Base-by-base conservation (phyloP, 768 basidiomycete species). In the Tylopilus subfusipes region DNA sequence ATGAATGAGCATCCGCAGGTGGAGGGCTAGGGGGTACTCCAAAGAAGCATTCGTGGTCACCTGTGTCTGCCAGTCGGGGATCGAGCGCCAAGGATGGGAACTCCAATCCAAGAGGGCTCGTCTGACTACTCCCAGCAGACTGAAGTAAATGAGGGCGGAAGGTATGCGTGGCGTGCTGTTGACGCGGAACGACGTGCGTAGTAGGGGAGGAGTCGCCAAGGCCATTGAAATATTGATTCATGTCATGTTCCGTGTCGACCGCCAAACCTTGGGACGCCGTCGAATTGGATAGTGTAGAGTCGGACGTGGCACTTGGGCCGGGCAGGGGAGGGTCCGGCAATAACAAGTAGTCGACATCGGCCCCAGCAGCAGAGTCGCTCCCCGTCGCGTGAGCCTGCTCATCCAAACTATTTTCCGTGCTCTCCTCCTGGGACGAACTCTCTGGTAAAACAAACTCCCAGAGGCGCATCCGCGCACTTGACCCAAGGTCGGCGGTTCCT, bases 1-100 rank as follows among this genome's bases (percentile, higher is more conserved):
- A 34, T 10, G 56, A 8, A 8, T 24, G 40, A 5, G 52, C 38
- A 11, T 51, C 47, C 14, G 21, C 40, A 14, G 45, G 29, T 6
- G 40, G 40, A 13, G 70, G 68, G 21, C 65, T 71, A 11, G 65
- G 63, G 7, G 68, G 68, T 11, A 69, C 24, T 18, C 65, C 69
- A 27, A 69, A 49, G 44, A 70, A 70, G n/a, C 58, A 57, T 29
- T 62, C 62, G 4, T 42, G 42, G 24, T 45, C 52, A 18, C 45
- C 53, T 6, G 51, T 19, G 27, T 56, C 58, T 9, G 42, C 31
- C 24, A 60, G 42, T 10, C 47, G 50, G 4, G 50, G 16, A 24
- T 60, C 60, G 38, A 50, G 27, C 5, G 42, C 53, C n/a, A 58
- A 50, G 16, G 49, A 40, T 16, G 57, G 40, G 24, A 58, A 45